phyloP scores from a whole-genome alignment of 179 eudicot species.

The Gypsophila paniculata region DNA sequence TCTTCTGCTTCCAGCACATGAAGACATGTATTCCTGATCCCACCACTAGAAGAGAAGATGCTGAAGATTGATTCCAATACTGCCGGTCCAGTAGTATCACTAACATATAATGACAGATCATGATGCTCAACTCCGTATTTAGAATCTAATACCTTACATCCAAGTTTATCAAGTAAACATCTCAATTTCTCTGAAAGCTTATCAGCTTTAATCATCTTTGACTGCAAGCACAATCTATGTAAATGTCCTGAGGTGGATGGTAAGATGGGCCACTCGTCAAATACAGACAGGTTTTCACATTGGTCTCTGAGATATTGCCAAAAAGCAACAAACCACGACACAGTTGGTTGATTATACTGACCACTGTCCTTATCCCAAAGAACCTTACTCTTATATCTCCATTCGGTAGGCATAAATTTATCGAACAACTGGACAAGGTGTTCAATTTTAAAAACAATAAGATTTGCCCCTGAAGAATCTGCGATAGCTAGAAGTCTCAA shows the following conservation, averaged over 20 bases:
- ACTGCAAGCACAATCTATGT: constrained; percentile 57
- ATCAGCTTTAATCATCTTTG: constrained; percentile 64
- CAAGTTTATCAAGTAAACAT: constrained; percentile 64
- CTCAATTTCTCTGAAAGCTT: constrained; percentile 62
- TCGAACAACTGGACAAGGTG: constrained; percentile 58
- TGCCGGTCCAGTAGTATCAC: constrained; percentile 64
- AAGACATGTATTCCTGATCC: constrained; percentile 39
- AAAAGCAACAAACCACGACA: constrained; percentile 65
- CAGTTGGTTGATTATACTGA: constrained; percentile 53
- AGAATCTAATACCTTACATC: constrained; percentile 70
- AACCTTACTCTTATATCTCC: constrained; percentile 72
- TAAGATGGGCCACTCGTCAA: constrained; percentile 94
- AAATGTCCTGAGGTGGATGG: constrained; percentile 83
- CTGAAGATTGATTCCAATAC: constrained; percentile 70
- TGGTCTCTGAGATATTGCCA: constrained; percentile 75
- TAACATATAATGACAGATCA: constrained; percentile 54
- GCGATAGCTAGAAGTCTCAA: constrained; percentile 66
- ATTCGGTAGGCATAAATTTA: constrained; percentile 69
- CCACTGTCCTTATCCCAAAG: constrained; percentile 53
- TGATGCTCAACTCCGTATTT: constrained; percentile 70
- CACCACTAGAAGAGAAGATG: constrained; percentile 51
- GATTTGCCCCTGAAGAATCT: constrained; percentile 67
- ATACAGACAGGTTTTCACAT: constrained; percentile 59
- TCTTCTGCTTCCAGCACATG: constrained; percentile 53
- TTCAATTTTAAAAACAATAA: constrained; percentile 50